Evolutionary conservation across 768 basidiomycete species (phyloP), one percentile per base, ranked within the genome.

Genomic region (Tylopilus intermedius): DNA sequence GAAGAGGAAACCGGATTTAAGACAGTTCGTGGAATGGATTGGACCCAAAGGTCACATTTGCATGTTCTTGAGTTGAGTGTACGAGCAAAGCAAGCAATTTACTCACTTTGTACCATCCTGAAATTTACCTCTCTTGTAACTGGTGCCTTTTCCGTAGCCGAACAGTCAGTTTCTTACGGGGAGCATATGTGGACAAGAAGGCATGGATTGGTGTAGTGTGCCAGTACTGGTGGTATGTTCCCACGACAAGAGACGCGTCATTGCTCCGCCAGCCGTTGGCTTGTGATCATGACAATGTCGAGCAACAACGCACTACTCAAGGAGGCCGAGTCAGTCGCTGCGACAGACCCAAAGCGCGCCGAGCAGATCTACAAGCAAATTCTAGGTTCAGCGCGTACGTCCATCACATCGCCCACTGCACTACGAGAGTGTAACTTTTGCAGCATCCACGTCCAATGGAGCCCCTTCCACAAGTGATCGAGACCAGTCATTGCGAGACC

Each of bases 311-410:
- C 32, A 14, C 56, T 67, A 4, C 46, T 69, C 2, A 66, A 61
- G 22, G 78, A 85, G 60, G 91, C 90, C 1, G 73, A 78, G 21
- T 62, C 78, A 13, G 54, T 72, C 33, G 67, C 72, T 9, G 58
- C 71, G 1, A 67, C 75, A 4, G 72, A 84, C 50, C 84, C 84
- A 24, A 62, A 75, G 51, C 76, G 80, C 47, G 86, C 90, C 5
- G 90, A 92, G 66, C 65, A 70, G 35, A 72, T 93, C n/a, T 92
- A 90, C 72, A 82, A 82, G 58, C 75, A 84, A 47, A 81, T 93
- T 26, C 74, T 92, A 7, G 59, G 63, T 15, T 68, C 77, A 29
- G 56, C 72, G 37, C 67, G 72, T 73, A 45, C 22, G 67, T 62
- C 41, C 50, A 9, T 42, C 39, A 40, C 40, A 49, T 32, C 30